Evolutionary conservation across 768 basidiomycete genomes (phyloP).

Genomic region (Tricholoma flavovirens): DNA sequence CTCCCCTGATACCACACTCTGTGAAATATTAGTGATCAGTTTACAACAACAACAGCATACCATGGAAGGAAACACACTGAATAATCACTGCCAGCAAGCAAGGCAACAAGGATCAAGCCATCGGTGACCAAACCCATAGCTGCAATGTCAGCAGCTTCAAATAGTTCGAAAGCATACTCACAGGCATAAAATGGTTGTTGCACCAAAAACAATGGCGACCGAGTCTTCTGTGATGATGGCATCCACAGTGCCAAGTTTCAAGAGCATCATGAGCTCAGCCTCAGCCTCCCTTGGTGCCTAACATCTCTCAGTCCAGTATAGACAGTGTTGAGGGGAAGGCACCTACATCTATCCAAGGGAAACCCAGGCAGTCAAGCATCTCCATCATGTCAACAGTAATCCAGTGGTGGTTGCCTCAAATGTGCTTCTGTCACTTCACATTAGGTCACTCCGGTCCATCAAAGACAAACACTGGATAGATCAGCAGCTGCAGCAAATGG

Average conservation of each 20-base stretch:
- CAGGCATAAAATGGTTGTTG: not conserved
- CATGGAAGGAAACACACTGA: not conserved
- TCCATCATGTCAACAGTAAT: constrained; percentile 4
- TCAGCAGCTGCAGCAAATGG: constrained; percentile 1
- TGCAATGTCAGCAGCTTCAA: not conserved
- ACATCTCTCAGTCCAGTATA: not conserved
- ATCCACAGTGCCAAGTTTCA: not conserved
- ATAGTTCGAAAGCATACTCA: too few species aligned
- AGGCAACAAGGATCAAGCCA: not conserved
- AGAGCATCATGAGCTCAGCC: not conserved
- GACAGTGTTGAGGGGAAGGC: not conserved
- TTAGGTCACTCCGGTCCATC: constrained; percentile 5
- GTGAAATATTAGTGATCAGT: not conserved
- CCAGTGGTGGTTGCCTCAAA: constrained; percentile 3
- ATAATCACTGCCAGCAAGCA: not conserved
- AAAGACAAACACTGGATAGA: constrained; percentile 9
- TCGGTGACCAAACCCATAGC: not conserved
- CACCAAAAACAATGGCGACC: not conserved
- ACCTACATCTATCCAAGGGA: constrained; percentile 9
- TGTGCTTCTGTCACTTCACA: not conserved
- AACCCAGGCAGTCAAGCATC: constrained; percentile 4
- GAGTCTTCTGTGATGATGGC: not conserved
- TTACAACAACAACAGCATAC: not conserved
- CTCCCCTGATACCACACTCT: not conserved
- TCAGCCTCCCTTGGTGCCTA: not conserved